A percentile compares a stretch with the other conserved stretches of the same genome.
Evolutionary conservation across 768 basidiomycete species (phyloP).

Genomic region (Xerocomellus dryophilus): DNA sequence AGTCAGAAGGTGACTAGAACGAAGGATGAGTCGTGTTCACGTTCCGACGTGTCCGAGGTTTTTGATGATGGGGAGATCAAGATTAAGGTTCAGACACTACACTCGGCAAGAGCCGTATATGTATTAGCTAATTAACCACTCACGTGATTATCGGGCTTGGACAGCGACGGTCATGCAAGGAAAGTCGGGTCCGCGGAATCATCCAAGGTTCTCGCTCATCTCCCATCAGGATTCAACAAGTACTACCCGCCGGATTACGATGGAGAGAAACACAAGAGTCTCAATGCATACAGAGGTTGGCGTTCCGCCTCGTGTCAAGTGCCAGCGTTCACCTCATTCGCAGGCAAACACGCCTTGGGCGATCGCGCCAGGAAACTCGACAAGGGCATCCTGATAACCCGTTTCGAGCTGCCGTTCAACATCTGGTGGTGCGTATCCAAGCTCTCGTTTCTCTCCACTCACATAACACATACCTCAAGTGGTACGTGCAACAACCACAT

Average conservation of each 20-base stretch:
- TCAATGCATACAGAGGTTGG: constrained; percentile 69
- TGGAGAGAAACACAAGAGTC: constrained; percentile 63
- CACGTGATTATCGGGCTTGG: constrained; percentile 6
- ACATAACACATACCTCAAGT: constrained; percentile 39
- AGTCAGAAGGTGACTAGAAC: constrained; percentile 78
- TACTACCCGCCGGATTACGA: constrained; percentile 80
- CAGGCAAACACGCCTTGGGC: constrained; percentile 92
- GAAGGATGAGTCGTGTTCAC: not conserved
- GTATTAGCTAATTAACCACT: constrained; percentile 1
- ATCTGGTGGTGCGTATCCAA: constrained; percentile 79
- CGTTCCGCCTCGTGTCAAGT: not conserved
- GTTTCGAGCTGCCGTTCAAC: constrained; percentile 95
- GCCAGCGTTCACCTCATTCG: not conserved
- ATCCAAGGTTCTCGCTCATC: constrained; percentile 4
- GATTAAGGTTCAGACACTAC: constrained; percentile 33
- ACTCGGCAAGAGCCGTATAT: constrained; percentile 15
- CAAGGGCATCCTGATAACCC: constrained; percentile 91
- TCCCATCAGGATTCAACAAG: constrained; percentile 61
- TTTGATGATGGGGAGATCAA: constrained; percentile 25
- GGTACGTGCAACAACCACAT: constrained; percentile 95
- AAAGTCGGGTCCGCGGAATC: constrained; percentile 17
- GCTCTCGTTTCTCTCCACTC: not conserved
- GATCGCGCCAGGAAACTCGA: constrained; percentile 93
- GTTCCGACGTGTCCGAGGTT: constrained; percentile 28
- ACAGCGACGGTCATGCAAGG: constrained; percentile 40